phyloP scores from a whole-genome alignment of 2,329 filamentous ascomycete genomes.

The Chaetomium globosum region DNA sequence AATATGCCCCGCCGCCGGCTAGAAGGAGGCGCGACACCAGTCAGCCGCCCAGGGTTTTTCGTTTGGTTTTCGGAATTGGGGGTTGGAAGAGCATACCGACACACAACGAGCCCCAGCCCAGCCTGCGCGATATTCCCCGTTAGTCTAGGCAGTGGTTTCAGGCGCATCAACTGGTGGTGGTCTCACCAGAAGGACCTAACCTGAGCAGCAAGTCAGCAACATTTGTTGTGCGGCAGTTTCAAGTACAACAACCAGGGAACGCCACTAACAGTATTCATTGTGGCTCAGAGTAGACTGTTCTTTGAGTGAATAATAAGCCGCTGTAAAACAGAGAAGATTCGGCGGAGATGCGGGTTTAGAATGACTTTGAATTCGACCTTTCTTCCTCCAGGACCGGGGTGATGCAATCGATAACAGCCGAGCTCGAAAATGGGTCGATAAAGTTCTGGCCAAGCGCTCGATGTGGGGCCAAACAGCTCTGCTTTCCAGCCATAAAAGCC shows the following conservation, averaged over 20 bases:
- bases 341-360: neutral
- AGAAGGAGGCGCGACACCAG: constrained; percentile 32
- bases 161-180: constrained; percentile 25
- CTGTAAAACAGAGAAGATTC: neutral
- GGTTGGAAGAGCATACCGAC: constrained; percentile 58
- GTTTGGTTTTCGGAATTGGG: constrained; percentile 4
- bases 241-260: neutral
- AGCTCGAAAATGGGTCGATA: constrained; percentile 3
- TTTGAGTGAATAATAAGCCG: neutral
- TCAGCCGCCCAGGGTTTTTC: constrained; percentile 6
- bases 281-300: neutral
- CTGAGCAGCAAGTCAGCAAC: constrained; percentile 43
- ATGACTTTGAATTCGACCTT: constrained; percentile 1
- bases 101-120: constrained; percentile 90
- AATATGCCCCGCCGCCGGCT: constrained; percentile 92
- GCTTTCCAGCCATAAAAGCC: too few relatives aligned
- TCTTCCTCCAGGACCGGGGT: constrained; percentile 27
- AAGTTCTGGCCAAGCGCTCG: neutral
- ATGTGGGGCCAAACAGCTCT: neutral
- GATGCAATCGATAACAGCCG: constrained; percentile 35
- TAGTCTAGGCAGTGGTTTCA: constrained; percentile 16
- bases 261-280: constrained; percentile 59
- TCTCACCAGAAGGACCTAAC: constrained; percentile 68
- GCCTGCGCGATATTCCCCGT: constrained; percentile 54
- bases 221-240: neutral